phyloP scores from a whole-genome alignment of 202 grass and related monocot genomes.

The Cymbopogon flexuosus region DNA sequence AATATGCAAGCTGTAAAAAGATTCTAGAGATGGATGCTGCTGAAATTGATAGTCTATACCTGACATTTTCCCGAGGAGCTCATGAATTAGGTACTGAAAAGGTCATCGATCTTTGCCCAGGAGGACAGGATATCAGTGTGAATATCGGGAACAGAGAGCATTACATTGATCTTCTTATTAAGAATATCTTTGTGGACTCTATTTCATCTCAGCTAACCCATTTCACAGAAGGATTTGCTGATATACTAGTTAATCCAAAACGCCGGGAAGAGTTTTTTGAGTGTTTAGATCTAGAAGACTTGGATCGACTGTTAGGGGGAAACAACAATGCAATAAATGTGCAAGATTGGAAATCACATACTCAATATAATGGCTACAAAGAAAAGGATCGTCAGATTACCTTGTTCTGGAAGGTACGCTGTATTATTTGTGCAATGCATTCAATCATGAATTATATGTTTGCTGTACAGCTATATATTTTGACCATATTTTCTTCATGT shows the following conservation, averaged over 20 bases:
- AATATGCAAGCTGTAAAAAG: constrained; percentile 77
- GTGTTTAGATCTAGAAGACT: constrained; percentile 80
- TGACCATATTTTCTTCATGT: neutral
- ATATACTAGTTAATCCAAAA: constrained; percentile 60
- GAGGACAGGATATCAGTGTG: constrained; percentile 75
- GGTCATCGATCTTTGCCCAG: constrained; percentile 68
- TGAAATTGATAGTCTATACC: constrained; percentile 69
- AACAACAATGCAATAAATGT: constrained; percentile 52
- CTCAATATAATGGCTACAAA: constrained; percentile 93
- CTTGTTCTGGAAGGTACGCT: constrained; percentile 97
- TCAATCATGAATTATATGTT: neutral
- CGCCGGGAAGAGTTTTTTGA: constrained; percentile 66
- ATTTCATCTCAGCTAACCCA: constrained; percentile 63
- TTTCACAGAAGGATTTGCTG: constrained; percentile 79
- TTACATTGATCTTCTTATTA: constrained; percentile 85
- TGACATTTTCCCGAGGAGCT: constrained; percentile 80
- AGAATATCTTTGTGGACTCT: constrained; percentile 80
- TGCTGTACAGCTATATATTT: constrained; percentile 16
- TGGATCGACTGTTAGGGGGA: constrained; percentile 78
- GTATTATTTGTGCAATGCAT: constrained; percentile 23
- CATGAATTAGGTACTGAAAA: constrained; percentile 65
- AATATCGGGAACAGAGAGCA: constrained; percentile 72
- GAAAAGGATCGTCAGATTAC: constrained; percentile 62
- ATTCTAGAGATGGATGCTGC: constrained; percentile 87
- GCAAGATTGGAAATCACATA: constrained; percentile 94